A percentile compares a stretch with the other conserved stretches of the same genome.
Evolutionary conservation across 306 rosid species (phyloP).

Genomic region (Castanea crenata): DNA sequence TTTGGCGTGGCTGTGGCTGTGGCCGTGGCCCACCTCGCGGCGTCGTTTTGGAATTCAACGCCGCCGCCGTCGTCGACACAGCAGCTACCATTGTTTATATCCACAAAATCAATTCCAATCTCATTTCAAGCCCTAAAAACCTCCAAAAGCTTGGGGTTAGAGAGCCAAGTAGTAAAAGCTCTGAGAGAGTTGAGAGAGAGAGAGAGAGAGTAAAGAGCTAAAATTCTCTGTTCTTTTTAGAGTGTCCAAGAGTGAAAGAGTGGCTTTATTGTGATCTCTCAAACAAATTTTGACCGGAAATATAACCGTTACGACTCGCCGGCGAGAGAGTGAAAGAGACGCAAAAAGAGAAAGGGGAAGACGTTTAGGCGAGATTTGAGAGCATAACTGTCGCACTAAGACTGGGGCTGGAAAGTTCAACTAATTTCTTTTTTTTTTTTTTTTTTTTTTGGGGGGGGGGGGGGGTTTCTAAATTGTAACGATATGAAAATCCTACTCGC

Average conservation of each 20-base stretch:
- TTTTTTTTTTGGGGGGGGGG: no score
- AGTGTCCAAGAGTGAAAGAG: no score
- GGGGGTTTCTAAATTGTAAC: neutral
- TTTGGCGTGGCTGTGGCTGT: conserved; percentile 25
- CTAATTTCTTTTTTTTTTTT: neutral
- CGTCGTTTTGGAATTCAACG: conserved; percentile 48
- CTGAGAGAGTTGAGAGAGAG: neutral
- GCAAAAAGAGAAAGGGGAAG: neutral
- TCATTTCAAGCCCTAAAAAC: conserved; percentile 17
- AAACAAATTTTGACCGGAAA: conserved; percentile 23
- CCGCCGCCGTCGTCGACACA: conserved; percentile 54
- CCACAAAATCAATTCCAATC: conserved; percentile 24
- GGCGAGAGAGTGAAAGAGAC: conserved; percentile 8
- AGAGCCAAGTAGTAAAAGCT: neutral
- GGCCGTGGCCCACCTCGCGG: conserved; percentile 29
- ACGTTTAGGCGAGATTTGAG: conserved; percentile 37
- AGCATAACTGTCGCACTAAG: conserved; percentile 53
- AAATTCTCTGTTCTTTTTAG: neutral
- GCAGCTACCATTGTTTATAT: conserved; percentile 66
- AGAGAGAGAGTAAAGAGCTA: neutral
- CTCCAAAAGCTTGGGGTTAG: neutral
- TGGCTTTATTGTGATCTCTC: neutral
- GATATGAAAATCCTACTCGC: conserved; percentile 27
- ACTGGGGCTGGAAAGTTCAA: conserved; percentile 12
- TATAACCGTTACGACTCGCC: conserved; percentile 54